Evolutionary conservation across 306 rosid genomes (phyloP), one percentile per base, ranked within the genome.

Genomic region (Prinsepia uniflora): DNA sequence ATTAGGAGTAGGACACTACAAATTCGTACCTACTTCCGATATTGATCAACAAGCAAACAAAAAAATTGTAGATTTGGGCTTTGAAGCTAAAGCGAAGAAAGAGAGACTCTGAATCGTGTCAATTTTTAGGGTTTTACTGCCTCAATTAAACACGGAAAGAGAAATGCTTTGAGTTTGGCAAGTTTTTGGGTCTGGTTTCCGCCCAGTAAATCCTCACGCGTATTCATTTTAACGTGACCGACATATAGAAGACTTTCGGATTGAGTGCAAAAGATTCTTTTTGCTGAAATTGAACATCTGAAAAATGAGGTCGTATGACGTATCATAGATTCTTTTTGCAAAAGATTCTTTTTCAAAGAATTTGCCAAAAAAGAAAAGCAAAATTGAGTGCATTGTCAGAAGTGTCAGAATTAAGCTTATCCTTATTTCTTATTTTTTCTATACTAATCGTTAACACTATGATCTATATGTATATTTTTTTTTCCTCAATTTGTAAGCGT

Each of bases 61-160:
- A 47, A 14, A 24, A 15, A 24, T 24, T 48, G 45, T 67, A 36
- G 63, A 66, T 48, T 49, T 67, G 71, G 71, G 71, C 71, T 67
- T 8, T 30, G 40, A 47, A 47, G 17, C 4, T 48, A 58, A 66
- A 24, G 58, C 68, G 52, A 50, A 44, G 15, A 63, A 24, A 44
- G 13, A n/a, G 45, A 60, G 48, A 39, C 7, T 62, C 30, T 19
- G 39, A 22, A 52, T 52, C 22, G 40, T 24, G 58, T 30, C 4
- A 30, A 53, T 30, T 58, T 58, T 24, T 5, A 4, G 63, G 41
- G 63, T 14, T 56, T 22, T 56, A 53, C 58, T n/a, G 58, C 30
- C 18, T 22, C 8, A 18, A 53, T 22, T 53, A 53, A 53, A 53
- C 8, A 7, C 58, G 3, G 12, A 18, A 6, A 8, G 11, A 18